A percentile compares a stretch with the other conserved stretches of the same genome.
Conservation (phyloP, 208 protist genomes). For the Acanthamoeba royreba region DNA sequence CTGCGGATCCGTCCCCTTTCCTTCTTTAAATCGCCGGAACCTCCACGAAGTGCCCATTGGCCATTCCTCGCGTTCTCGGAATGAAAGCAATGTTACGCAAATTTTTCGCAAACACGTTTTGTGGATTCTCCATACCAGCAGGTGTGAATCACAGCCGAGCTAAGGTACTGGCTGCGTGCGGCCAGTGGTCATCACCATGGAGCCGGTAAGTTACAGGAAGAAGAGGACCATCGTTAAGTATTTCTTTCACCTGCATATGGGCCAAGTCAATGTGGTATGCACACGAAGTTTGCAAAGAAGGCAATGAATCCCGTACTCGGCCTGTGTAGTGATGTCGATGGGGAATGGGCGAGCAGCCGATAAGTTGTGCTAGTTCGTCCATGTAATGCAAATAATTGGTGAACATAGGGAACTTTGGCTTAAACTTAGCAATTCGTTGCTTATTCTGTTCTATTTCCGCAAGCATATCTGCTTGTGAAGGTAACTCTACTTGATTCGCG, state of each 20-base stretch:
- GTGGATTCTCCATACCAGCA: too few species aligned
- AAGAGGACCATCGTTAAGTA: neutral
- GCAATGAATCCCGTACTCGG: neutral
- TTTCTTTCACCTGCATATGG: neutral
- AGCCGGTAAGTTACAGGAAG: neutral
- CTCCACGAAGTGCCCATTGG: too few species aligned
- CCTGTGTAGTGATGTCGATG: neutral
- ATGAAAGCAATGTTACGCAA: too few species aligned
- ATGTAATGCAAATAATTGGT: neutral
- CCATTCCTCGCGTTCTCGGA: too few species aligned
- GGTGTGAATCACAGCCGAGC: neutral
- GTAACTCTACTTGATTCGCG: neutral
- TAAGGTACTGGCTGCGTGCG: neutral
- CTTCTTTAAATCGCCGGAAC: neutral
- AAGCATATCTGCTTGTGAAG: neutral
- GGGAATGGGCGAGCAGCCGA: neutral
- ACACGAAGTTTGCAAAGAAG: neutral
- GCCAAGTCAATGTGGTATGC: neutral
- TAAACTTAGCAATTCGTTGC: neutral
- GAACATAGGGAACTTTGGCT: neutral
- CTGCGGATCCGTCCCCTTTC: neutral
- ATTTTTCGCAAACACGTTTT: too few species aligned
- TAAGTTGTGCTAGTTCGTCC: neutral
- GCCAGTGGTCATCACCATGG: neutral
- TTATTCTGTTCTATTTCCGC: neutral